phyloP scores from a whole-genome alignment of 2,329 filamentous ascomycete species.

The Pseudocercospora fuligena region DNA sequence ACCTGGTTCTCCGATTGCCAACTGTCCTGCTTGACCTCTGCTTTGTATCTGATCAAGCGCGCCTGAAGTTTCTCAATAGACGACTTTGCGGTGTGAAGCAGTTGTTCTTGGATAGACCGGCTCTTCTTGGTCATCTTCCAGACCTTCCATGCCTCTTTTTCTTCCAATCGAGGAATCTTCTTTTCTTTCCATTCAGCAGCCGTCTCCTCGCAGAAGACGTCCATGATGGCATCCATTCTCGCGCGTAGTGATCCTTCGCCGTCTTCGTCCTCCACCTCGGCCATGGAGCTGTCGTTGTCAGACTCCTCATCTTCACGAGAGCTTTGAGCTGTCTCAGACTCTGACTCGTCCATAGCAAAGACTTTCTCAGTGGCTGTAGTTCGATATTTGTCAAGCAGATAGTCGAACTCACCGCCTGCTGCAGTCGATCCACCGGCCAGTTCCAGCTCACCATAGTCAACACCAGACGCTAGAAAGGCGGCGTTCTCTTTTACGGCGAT shows the following conservation, averaged over 20 bases:
- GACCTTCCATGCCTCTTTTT: slow-evolving; percentile 62
- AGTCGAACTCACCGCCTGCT: slow-evolving; percentile 33
- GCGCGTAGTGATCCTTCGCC: slow-evolving; percentile 40
- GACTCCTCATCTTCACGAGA: slow-evolving; percentile 33
- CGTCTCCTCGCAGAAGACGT: slow-evolving; percentile 58
- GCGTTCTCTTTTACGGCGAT: slow-evolving; percentile 38
- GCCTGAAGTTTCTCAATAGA: slow-evolving; percentile 51
- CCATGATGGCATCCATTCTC: slow-evolving; percentile 59
- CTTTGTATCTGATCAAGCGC: slow-evolving; percentile 62
- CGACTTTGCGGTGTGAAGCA: slow-evolving; percentile 53
- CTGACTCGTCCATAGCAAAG: slow-evolving; percentile 25
- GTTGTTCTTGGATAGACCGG: slow-evolving; percentile 43
- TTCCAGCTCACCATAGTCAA: slow-evolving; percentile 20
- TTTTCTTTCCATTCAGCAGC: slow-evolving; percentile 62
- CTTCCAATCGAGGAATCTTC: slow-evolving; percentile 61
- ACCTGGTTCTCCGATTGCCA: slow-evolving; percentile 63
- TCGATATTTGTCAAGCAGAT: slow-evolving; percentile 33
- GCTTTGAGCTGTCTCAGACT: slow-evolving; percentile 19
- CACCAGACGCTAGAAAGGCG: slow-evolving; percentile 24
- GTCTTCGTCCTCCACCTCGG: slow-evolving; percentile 57
- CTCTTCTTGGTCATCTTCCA: slow-evolving; percentile 64
- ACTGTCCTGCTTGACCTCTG: slow-evolving; percentile 57
- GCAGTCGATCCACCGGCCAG: slow-evolving; percentile 18
- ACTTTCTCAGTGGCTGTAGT: slow-evolving; percentile 44
- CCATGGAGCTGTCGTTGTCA: slow-evolving; percentile 40